Conservation (phyloP, 169 alveolate genomes). For the Toxoplasma gondii region DNA sequence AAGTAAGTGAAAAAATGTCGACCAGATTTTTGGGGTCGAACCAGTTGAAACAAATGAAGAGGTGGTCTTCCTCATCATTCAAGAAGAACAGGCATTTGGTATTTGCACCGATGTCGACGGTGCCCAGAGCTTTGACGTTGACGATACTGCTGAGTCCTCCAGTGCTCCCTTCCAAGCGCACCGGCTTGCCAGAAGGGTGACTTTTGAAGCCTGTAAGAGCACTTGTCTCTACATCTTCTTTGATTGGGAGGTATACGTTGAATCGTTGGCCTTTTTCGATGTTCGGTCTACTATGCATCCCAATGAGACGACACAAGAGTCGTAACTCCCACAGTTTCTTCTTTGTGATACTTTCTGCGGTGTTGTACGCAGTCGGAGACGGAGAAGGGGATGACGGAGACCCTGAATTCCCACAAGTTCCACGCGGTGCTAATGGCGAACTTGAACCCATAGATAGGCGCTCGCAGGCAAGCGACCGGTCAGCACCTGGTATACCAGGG, state of each 20-base stretch:
- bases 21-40: conserved; percentile 32
- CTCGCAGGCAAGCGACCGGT: not conserved
- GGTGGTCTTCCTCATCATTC: conserved; percentile 31
- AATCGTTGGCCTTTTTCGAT: conserved; percentile 9
- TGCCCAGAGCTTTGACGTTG: not conserved
- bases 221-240: not conserved
- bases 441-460: not conserved
- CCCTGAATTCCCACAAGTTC: not conserved
- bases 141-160: not conserved
- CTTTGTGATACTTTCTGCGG: not conserved
- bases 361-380: not conserved
- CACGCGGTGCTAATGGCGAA: not conserved
- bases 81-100: conserved; percentile 38
- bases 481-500: not conserved
- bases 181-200: not conserved
- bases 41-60: conserved; percentile 37
- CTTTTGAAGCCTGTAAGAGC: not conserved
- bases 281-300: not conserved
- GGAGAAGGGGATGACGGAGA: not conserved
- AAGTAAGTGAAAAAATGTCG: conserved; percentile 4
- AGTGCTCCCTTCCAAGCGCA: not conserved
- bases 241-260: not conserved
- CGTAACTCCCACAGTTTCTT: conserved; percentile 7
- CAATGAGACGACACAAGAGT: conserved; percentile 7
- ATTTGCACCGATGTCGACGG: conserved; percentile 38